Conservation (phyloP, 345 rosid species). For the Citrus trifoliata region DNA sequence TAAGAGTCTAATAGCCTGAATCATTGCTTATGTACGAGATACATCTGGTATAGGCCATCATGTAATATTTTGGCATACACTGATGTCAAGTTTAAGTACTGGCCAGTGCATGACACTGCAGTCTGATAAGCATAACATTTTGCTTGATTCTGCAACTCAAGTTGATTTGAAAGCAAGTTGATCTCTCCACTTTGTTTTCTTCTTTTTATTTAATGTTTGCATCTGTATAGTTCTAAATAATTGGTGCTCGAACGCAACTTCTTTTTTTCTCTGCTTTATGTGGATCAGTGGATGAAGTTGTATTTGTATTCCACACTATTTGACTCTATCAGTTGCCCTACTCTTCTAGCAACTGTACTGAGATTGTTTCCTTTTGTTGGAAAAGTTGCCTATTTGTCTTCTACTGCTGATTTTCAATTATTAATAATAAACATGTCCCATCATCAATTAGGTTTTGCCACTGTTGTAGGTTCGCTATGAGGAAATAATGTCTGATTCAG, state of each 20-base stretch:
- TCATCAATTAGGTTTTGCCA: conserved; percentile 4
- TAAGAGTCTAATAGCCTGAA: neutral
- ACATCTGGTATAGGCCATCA: neutral
- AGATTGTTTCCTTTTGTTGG: neutral
- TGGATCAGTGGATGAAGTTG: neutral
- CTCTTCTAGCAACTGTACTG: neutral
- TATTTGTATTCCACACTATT: neutral
- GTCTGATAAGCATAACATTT: neutral
- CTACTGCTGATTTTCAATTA: neutral
- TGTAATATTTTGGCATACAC: neutral
- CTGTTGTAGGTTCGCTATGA: conserved; percentile 52
- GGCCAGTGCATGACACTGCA: neutral
- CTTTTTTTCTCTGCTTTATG: neutral
- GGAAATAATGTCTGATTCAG: conserved; percentile 66
- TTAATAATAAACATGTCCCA: conserved; percentile 8
- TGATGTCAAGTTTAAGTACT: neutral
- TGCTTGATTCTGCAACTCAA: neutral
- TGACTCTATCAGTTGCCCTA: neutral
- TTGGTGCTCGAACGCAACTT: neutral
- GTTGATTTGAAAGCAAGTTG: conserved; percentile 9
- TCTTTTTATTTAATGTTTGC: neutral
- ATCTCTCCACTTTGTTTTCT: neutral
- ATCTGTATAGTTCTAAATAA: neutral
- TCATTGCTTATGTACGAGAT: neutral
- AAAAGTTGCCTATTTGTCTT: conserved; percentile 2